Base-by-base conservation (phyloP, 2,329 filamentous ascomycete species). In the Trichoderma cornu-damae region DNA sequence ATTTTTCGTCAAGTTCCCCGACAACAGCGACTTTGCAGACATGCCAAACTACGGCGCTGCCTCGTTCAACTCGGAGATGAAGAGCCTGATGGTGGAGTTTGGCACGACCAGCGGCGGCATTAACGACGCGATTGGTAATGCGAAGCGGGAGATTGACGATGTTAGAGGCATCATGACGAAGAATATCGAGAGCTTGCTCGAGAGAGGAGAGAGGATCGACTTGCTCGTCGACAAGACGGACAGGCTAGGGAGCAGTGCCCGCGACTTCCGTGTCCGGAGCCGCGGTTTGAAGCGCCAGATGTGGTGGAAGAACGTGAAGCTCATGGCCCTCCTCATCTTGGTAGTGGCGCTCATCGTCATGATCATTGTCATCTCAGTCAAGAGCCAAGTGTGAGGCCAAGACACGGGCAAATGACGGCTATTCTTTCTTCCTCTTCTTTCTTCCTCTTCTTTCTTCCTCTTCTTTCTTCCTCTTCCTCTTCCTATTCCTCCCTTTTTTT, bases 261-360 rank as follows among this genome's bases (percentile, higher is more conserved):
- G 87, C 65, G 94, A 99, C 70, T 99, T 99, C 70, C 79, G 94
- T 52, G 86, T 97, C 16, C 81, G 93, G 64, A 95, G 89, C 70
- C 79, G 91, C 24, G 91, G 90, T 1, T 73, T 99, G 65, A 89
- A 94, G 76, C 82, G 95, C 69, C 83, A 87, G 73, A 97, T 99
- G 94, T 99, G 94, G 94, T 97, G 93, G 93, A 97, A 97, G 85
- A 97, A 99, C 72, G 82, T 96, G 44, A 95, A 95, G 77, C 75
- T 99, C 64, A 96, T 97, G 91, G 86, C 83, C 6, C 72, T 99
- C 65, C 69, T 92, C 61, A 78, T 73, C 3, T 68, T 96, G 43
- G 90, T 92, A 1, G 73, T 94, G 24, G 69, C 78, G 43, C 68
- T 85, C 61, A 81, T 85, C 63, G 64, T 84, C 44, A 64, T 82